Evolutionary conservation across 2,329 filamentous ascomycete genomes (phyloP), one percentile per base, ranked within the genome.

Genomic region (Diplodia seriata): DNA sequence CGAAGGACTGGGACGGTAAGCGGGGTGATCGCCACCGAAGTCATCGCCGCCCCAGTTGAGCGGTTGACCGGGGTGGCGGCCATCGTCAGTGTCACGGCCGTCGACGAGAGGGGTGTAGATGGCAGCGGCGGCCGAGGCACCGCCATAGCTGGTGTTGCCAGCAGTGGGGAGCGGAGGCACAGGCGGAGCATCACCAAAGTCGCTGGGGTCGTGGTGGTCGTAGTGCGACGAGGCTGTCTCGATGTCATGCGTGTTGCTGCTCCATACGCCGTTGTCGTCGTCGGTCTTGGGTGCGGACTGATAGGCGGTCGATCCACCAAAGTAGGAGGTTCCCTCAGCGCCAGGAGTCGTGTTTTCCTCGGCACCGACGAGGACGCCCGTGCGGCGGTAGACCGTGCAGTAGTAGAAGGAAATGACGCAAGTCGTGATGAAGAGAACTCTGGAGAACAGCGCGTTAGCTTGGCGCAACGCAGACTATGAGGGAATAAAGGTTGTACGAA

Each of bases 311-410:
- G 47, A 26, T 4, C 38, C 66, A 47, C 57, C 56, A 9, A 54
- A 68, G 49, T 62, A 70, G 75, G 38, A 74, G 18, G 59, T 43
- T 23, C 26, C 26, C 26, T 62, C 57, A 76, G 15, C 78, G 36
- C 50, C 33, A 0, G 64, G n/a, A 7, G 53, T 36, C 12, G 40
- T 59, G 64, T 65, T 51, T 2, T 40, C 61, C 23, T 75, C 75
- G 69, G 76, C 74, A 71, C 79, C 79, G 57, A 86, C 86, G 67
- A 87, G 80, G 57, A 83, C 82, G 69, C 86, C 86, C 56, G 85
- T 86, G 70, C 83, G 83, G 70, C 85, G 84, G 79, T 85, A 87
- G 72, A 86, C 82, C 74, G 82, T 78, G 68, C 87, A 80, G 70
- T 84, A 85, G 73, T 85, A 83, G 73, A 85, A 78, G 38, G 85